Base-by-base conservation (phyloP, 2,329 filamentous ascomycete species). In the Paramyrothecium roridum region DNA sequence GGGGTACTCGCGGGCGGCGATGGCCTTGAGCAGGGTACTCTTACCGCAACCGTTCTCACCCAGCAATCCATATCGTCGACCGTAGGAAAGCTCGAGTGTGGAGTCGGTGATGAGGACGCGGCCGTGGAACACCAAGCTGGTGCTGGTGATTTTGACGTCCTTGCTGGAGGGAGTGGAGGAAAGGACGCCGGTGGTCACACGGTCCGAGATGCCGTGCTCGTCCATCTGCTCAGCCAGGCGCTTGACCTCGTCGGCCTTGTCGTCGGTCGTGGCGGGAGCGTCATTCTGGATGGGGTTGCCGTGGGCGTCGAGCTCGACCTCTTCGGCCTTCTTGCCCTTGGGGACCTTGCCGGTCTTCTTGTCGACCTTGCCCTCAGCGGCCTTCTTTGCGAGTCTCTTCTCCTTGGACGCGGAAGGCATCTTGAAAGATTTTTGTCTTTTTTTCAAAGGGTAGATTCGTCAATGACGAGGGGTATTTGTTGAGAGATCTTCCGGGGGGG, bases 1-100 rank as follows among this genome's bases (percentile, higher is more conserved):
- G 60, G 95, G 96, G 73, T 87, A 99, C 76, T 99, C 96, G 78
- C 95, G 90, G 70, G 87, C 88, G 66, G 89, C 88, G 72, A 99
- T 96, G 63, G 95, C 86, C 81, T 97, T 98, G 71, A 99, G 85
- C 34, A 99, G 78, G n/a, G 95, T 99, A 62, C 90, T 96, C 84
- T 99, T 99, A 74, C 95, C 95, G 76, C 95, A 99, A 63, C 95
- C 95, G 88, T 99, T 99, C 84, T 99, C 95, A 70, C 95, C 95
- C 61, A 99, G 80, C 56, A 99, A 82, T 73, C 95, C 95, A 73
- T 99, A 99, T 68, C 95, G 87, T 68, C 93, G 90, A 63, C 90
- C 92, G 73, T 91, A 95, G 73, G 90, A 93, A 69, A 99, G 83
- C 77, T 99, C 96, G 73, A 99, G 82, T 52, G 88, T 96, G 61